Conservation (phyloP, 768 basidiomycete species). For the Suillus cothurnatus region DNA sequence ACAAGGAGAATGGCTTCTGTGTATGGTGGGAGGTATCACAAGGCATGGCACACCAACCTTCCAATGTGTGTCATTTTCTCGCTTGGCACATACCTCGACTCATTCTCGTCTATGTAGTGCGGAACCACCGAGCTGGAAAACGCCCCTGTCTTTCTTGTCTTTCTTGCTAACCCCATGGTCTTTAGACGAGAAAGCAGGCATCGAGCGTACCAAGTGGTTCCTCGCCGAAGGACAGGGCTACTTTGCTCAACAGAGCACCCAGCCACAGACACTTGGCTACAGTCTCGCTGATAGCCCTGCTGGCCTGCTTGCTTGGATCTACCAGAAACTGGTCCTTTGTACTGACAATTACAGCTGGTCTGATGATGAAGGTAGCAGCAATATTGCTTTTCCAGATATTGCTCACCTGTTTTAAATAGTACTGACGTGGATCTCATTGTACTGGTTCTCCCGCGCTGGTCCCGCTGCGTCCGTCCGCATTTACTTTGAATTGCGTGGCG, state of each 20-base stretch:
- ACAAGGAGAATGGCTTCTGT: constrained; percentile 33
- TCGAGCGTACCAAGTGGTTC: constrained; percentile 24
- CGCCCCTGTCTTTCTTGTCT: constrained; percentile 31
- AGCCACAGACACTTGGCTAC: constrained; percentile 58
- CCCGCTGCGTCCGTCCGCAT: constrained; percentile 60
- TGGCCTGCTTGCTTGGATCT: constrained; percentile 56
- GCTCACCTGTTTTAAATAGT: constrained; percentile 35
- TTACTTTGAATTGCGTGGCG: constrained; percentile 48
- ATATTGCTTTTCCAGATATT: too few species aligned
- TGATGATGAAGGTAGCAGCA: constrained; percentile 52
- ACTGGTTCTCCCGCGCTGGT: constrained; percentile 59
- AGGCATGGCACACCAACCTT: constrained; percentile 55
- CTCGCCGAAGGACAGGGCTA: constrained; percentile 32
- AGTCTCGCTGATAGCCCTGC: constrained; percentile 57
- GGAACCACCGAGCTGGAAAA: constrained; percentile 23
- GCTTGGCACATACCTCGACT: not conserved
- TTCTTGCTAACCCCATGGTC: constrained; percentile 31
- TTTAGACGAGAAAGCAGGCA: constrained; percentile 25
- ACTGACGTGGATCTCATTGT: constrained; percentile 60
- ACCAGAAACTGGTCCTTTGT: constrained; percentile 51
- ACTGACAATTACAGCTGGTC: constrained; percentile 57
- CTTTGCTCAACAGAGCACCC: constrained; percentile 36
- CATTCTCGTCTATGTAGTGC: constrained; percentile 20
- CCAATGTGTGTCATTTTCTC: constrained; percentile 32
- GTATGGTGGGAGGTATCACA: constrained; percentile 44